phyloP scores from a whole-genome alignment of 306 rosid species.

The Cyamopsis tetragonoloba region DNA sequence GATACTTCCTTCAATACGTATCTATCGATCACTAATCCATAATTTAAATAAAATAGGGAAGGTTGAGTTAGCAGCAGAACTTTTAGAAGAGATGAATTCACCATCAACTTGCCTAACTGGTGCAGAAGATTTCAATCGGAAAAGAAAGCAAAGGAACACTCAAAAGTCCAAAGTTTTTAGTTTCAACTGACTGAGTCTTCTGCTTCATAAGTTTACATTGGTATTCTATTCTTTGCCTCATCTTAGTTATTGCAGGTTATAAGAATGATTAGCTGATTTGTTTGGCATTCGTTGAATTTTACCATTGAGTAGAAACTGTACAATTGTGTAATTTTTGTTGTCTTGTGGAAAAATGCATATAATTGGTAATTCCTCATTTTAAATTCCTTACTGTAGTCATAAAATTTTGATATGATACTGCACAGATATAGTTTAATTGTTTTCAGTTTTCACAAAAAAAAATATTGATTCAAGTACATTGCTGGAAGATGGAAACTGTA shows the following conservation, averaged over 20 bases:
- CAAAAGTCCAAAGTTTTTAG: background rate
- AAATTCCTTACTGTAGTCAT: background rate
- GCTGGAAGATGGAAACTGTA: background rate
- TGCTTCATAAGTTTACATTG: background rate
- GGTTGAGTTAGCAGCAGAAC: conserved; percentile 52
- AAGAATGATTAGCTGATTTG: background rate
- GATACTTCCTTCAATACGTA: conserved; percentile 54
- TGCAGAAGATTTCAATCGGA: conserved; percentile 48
- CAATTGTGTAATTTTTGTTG: background rate
- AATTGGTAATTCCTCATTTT: background rate
- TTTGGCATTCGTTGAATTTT: background rate
- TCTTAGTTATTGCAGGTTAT: background rate
- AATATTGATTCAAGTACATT: background rate
- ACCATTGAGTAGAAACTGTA: background rate
- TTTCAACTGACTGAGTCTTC: conserved; percentile 3
- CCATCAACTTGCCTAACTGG: conserved; percentile 44
- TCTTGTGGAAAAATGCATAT: background rate
- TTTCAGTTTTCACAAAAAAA: background rate
- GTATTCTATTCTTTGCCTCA: background rate
- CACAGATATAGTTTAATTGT: background rate
- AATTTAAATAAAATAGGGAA: conserved; percentile 57
- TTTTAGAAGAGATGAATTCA: conserved; percentile 64
- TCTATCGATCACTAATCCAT: conserved; percentile 49
- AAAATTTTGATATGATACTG: background rate
- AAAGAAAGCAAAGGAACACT: conserved; percentile 30